A percentile compares a stretch with the other conserved stretches of the same genome.
These are phyloP conservation scores for Schwanniomyces polymorphus DNA, from an alignment of 805 yeast species.

Conservation along the genomic window DNA sequence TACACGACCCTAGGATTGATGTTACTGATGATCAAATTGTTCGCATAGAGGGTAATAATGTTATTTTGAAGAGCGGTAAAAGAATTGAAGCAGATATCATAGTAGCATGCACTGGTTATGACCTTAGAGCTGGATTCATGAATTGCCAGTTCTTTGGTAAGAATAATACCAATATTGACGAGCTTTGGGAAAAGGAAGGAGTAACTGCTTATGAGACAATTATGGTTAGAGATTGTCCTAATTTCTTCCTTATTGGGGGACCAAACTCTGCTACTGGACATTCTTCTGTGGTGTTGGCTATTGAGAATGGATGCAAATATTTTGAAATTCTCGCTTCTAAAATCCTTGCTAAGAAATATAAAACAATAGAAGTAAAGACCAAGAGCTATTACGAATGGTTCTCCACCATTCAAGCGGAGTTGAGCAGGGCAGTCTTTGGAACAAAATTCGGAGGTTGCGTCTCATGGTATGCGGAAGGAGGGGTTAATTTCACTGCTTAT, in stretches of 20 bases:
- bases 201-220: slow-evolving; percentile 35
- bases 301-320: slow-evolving; percentile 31
- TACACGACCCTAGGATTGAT: slow-evolving; percentile 29
- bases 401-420: slow-evolving; percentile 21
- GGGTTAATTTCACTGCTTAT: slow-evolving; percentile 32
- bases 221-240: slow-evolving; percentile 33
- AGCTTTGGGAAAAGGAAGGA: slow-evolving; percentile 31
- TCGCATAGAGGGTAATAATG: slow-evolving; percentile 26
- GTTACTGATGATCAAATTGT: slow-evolving; percentile 21
- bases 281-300: slow-evolving; percentile 38
- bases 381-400: slow-evolving; percentile 36
- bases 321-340: slow-evolving; percentile 21
- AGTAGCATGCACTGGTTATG: slow-evolving; percentile 44
- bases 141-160: slow-evolving; percentile 24
- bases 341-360: slow-evolving; percentile 25
- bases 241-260: slow-evolving; percentile 35
- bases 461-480: slow-evolving; percentile 36
- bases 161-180: slow-evolving; percentile 18
- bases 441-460: slow-evolving; percentile 39
- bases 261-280: slow-evolving; percentile 46
- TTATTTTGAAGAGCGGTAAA: slow-evolving; percentile 27
- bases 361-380: slow-evolving; percentile 29
- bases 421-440: slow-evolving; percentile 34
- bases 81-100: slow-evolving; percentile 35
- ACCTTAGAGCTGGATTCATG: slow-evolving; percentile 16